Conservation (phyloP, 192 early-diverging fungal species). For the Chytriomyces sp. region DNA sequence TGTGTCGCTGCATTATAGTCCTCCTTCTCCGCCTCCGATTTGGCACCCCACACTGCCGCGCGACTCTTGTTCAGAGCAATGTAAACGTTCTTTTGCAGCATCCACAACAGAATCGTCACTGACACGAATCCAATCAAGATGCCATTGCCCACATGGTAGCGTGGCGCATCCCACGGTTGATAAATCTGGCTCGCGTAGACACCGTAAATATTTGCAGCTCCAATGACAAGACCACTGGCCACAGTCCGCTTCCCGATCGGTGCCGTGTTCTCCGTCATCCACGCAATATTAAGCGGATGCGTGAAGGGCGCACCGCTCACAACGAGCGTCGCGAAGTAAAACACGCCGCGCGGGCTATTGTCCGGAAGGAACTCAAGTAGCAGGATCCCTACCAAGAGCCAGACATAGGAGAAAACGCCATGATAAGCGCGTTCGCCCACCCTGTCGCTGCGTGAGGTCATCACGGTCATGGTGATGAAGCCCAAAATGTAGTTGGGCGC, state of each 20-base stretch:
- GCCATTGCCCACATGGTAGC: no score
- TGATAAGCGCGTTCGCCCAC: constrained; percentile 19
- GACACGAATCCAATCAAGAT: no score
- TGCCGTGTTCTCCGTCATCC: constrained; percentile 27
- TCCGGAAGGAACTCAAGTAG: constrained; percentile 21
- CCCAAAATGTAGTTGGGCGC: constrained; percentile 15
- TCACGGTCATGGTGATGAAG: constrained; percentile 10
- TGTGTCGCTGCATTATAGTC: no score
- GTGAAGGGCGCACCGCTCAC: neutral
- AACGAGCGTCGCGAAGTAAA: constrained; percentile 19
- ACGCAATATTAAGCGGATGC: constrained; percentile 25
- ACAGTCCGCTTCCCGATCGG: constrained; percentile 32
- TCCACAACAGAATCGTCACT: no score
- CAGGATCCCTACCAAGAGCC: constrained; percentile 20
- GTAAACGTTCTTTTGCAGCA: no score
- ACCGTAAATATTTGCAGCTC: no score
- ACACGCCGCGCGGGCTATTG: neutral
- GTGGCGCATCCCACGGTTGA: no score
- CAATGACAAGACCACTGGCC: neutral
- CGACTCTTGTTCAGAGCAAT: no score
- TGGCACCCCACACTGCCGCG: no score
- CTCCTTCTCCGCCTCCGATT: no score
- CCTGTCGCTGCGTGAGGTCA: neutral
- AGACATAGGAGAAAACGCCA: constrained; percentile 3
- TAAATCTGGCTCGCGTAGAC: no score